Conservation (phyloP, 441 rosid genomes). For the Eutrema salsugineum region DNA sequence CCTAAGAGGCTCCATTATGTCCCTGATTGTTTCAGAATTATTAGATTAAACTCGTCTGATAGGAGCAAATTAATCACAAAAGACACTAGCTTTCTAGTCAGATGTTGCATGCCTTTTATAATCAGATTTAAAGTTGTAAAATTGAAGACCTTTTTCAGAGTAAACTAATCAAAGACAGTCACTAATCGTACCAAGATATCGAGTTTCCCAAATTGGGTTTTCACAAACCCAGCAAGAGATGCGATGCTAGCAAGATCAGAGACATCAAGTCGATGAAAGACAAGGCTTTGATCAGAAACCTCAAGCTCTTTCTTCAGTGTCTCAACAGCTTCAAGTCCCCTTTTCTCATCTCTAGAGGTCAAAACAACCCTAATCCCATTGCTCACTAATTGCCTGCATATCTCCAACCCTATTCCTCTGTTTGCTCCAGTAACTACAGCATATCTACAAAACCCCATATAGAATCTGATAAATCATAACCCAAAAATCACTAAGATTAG, state of each 20-base stretch:
- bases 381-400: conserved; percentile 38
- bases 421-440: conserved; percentile 51
- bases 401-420: conserved; percentile 47
- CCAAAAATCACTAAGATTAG: background rate
- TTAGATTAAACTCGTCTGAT: background rate
- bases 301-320: conserved; percentile 31
- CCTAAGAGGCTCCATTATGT: background rate
- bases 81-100: background rate
- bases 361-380: conserved; percentile 40
- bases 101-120: background rate
- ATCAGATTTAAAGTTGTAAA: background rate
- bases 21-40: background rate
- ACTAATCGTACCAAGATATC: conserved; percentile 43
- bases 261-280: conserved; percentile 66
- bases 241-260: conserved; percentile 38
- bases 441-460: conserved; percentile 15
- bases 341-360: conserved; percentile 47
- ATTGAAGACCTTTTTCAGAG: background rate
- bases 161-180: background rate
- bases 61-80: background rate
- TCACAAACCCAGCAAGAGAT: conserved; percentile 43
- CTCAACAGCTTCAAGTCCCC: conserved; percentile 45
- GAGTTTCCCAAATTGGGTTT: conserved; percentile 44
- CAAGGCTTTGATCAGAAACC: conserved; percentile 23
- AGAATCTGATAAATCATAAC: background rate